Conservation (phyloP, 371 early-diverging fungal genomes). For the Dipsacomyces acuminosporus region DNA sequence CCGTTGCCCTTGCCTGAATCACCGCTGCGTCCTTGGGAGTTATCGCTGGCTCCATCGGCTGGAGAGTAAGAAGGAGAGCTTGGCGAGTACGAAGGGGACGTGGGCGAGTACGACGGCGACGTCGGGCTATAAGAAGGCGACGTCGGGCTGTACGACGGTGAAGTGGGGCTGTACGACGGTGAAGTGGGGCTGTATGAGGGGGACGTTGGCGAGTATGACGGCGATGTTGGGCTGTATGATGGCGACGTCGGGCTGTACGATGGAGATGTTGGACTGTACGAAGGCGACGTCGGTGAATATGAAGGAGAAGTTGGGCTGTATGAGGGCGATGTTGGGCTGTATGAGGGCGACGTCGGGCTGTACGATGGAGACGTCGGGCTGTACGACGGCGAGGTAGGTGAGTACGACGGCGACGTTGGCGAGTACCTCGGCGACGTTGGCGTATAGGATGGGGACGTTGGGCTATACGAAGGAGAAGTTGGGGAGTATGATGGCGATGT, state of each 20-base stretch:
- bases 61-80: conserved; percentile 42
- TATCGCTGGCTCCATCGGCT: too few species aligned
- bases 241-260: conserved; percentile 58
- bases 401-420: conserved; percentile 68
- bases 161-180: conserved; percentile 43
- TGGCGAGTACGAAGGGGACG: conserved; percentile 52
- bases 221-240: conserved; percentile 67
- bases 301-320: conserved; percentile 45
- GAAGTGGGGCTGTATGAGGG: conserved; percentile 53
- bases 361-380: conserved; percentile 49
- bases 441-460: conserved; percentile 61
- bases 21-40: too few species aligned
- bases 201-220: conserved; percentile 70
- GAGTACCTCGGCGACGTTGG: conserved; percentile 83
- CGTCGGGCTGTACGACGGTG: conserved; percentile 51
- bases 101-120: conserved; percentile 54
- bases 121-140: conserved; percentile 81
- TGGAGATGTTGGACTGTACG: conserved; percentile 54
- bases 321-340: conserved; percentile 58
- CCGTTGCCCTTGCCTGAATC: too few species aligned
- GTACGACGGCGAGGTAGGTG: conserved; percentile 54
- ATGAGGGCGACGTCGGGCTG: conserved; percentile 55
- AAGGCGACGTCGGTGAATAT: conserved; percentile 65
- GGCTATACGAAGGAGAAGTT: conserved; percentile 59
- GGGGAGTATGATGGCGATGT: conserved; percentile 53